Conservation (phyloP, 768 basidiomycete species). For the Lentinula sp. region DNA sequence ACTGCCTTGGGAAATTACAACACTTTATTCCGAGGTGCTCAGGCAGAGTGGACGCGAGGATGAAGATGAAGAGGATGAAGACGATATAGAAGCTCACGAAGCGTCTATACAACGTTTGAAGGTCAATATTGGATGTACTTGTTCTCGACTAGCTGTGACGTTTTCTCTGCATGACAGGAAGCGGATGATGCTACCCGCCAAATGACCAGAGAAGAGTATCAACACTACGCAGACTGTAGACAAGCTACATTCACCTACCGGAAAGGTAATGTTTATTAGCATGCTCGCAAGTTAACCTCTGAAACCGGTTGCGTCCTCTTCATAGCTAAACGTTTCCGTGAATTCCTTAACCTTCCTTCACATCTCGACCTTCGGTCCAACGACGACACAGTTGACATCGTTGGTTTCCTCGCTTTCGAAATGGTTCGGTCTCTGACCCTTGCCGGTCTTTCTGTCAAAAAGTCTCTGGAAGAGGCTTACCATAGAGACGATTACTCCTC, state of each 20-base stretch:
- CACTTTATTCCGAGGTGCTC: conserved; percentile 86
- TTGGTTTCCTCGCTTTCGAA: conserved; percentile 95
- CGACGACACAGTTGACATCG: conserved; percentile 94
- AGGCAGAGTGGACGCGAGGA: conserved; percentile 69
- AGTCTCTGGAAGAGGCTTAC: conserved; percentile 66
- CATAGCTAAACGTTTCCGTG: conserved; percentile 87
- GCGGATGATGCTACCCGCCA: conserved; percentile 91
- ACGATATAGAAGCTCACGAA: conserved; percentile 92
- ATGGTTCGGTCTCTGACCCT: conserved; percentile 93
- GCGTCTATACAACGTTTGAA: conserved; percentile 86
- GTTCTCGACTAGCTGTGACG: neutral
- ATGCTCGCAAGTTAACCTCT: neutral
- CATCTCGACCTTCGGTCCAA: conserved; percentile 85
- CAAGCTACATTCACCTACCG: conserved; percentile 97
- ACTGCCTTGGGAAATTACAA: conserved; percentile 92
- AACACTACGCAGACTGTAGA: conserved; percentile 93
- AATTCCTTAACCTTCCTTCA: conserved; percentile 85
- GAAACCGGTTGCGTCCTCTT: neutral
- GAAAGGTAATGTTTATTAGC: conserved; percentile 56
- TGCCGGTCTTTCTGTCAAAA: conserved; percentile 81
- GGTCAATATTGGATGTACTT: conserved; percentile 24
- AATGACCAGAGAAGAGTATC: conserved; percentile 97
- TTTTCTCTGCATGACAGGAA: conserved; percentile 44
- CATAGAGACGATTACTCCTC: conserved; percentile 62
- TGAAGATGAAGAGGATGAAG: conserved; percentile 95